These are phyloP conservation scores for Ogataea ramenticola DNA, from an alignment of 805 yeast species.

Conservation along the genomic window DNA sequence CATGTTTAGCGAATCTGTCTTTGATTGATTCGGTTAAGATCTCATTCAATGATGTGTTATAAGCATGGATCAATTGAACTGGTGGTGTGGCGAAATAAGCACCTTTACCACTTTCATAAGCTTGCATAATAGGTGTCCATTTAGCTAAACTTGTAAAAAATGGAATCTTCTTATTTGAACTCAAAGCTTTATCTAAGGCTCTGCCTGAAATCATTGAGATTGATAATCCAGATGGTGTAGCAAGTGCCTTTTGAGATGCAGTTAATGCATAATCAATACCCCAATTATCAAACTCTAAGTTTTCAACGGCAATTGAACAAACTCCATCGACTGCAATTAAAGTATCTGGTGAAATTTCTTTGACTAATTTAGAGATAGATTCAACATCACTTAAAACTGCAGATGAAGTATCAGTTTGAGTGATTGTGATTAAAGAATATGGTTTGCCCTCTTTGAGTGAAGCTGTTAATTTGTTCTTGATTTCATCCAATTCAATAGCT, in stretches of 20 bases:
- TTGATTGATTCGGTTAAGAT: conserved; percentile 44
- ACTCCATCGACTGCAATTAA: conserved; percentile 88
- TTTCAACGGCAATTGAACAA: conserved; percentile 89
- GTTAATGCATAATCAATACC: conserved; percentile 81
- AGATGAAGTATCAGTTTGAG: conserved; percentile 96
- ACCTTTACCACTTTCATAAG: conserved; percentile 71
- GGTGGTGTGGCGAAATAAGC: conserved; percentile 98
- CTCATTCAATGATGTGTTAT: conserved; percentile 68
- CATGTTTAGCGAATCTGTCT: conserved; percentile 57
- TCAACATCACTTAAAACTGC: conserved; percentile 79
- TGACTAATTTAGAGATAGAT: conserved; percentile 53
- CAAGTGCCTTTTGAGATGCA: conserved; percentile 94
- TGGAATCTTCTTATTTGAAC: conserved; percentile 39
- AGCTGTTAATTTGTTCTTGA: conserved; percentile 47
- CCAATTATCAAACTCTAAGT: conserved; percentile 81
- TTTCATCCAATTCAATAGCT: conserved; percentile 46
- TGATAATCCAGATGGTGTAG: conserved; percentile 89
- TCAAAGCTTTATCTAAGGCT: conserved; percentile 57
- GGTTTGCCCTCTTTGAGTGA: conserved; percentile 22
- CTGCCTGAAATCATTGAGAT: conserved; percentile 69
- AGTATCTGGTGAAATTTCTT: conserved; percentile 66
- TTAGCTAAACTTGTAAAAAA: conserved; percentile 67
- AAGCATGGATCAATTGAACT: conserved; percentile 75
- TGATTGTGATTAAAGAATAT: conserved; percentile 71
- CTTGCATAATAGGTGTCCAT: conserved; percentile 86